Conservation (phyloP, 225 moss, liverwort and hornwort species). For the Marchantia paleacea region DNA sequence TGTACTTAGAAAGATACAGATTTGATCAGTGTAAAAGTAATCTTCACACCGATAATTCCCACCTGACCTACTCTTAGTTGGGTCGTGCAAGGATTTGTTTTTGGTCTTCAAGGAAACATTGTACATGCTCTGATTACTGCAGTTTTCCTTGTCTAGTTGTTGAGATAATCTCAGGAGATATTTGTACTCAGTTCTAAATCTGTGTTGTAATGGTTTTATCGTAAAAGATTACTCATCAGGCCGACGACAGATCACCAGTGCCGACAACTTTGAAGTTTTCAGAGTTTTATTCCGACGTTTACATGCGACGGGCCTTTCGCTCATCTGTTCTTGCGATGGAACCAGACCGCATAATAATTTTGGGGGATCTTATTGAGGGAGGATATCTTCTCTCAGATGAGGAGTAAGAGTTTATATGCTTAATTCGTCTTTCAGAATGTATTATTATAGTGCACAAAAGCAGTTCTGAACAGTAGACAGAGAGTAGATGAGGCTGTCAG, state of each 20-base stretch:
- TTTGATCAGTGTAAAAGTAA: no score
- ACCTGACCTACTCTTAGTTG: no score
- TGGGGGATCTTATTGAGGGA: slow-evolving; percentile 73
- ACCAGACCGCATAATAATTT: slow-evolving; percentile 62
- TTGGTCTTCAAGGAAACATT: no score
- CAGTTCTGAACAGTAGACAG: neutral
- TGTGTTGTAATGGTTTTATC: neutral
- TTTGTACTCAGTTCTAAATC: neutral
- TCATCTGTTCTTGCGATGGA: slow-evolving; percentile 57
- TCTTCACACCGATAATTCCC: no score
- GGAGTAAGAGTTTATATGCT: slow-evolving; percentile 38
- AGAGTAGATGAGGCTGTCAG: neutral
- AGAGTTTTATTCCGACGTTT: slow-evolving; percentile 76
- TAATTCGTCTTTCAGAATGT: neutral
- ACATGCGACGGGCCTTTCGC: slow-evolving; percentile 87
- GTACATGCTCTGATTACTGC: no score
- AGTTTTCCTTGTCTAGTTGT: neutral
- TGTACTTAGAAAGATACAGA: no score
- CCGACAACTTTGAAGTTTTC: slow-evolving; percentile 4
- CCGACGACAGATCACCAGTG: neutral
- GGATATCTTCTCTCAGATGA: slow-evolving; percentile 49
- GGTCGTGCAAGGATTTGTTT: no score
- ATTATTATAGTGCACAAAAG: neutral
- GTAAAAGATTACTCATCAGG: slow-evolving; percentile 11
- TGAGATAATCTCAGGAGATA: neutral